phyloP scores from a whole-genome alignment of 768 basidiomycete genomes.

The Lyophyllum atratum region DNA sequence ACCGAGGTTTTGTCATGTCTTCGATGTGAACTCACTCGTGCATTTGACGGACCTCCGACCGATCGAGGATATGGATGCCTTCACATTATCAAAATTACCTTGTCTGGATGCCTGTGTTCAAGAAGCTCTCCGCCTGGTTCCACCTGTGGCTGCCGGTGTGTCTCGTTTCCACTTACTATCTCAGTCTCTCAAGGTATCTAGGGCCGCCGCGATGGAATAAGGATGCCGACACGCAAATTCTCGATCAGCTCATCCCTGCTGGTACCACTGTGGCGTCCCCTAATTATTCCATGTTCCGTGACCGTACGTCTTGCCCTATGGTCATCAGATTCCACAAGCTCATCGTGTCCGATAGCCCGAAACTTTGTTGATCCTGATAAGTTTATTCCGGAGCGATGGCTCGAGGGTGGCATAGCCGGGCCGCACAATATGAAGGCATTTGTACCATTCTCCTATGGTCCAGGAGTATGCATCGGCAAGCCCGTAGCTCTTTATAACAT shows the following conservation, averaged over 20 bases:
- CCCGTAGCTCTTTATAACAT: slow-evolving; percentile 27
- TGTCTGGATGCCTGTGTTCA: slow-evolving; percentile 27
- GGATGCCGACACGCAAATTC: slow-evolving; percentile 3
- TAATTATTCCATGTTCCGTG: slow-evolving; percentile 16
- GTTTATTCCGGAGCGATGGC: slow-evolving; percentile 25
- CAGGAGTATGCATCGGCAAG: slow-evolving; percentile 25
- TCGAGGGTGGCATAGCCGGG: background rate
- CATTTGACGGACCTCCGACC: slow-evolving; percentile 6
- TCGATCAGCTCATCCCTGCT: slow-evolving; percentile 8
- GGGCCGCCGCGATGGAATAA: slow-evolving; percentile 16
- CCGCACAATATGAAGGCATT: slow-evolving; percentile 17
- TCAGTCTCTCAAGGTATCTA: background rate
- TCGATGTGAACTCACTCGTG: slow-evolving; percentile 8
- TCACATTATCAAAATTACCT: slow-evolving; percentile 13
- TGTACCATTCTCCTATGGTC: slow-evolving; percentile 23
- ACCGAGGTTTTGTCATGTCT: slow-evolving; percentile 7
- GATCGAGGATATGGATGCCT: slow-evolving; percentile 15
- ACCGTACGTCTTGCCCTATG: slow-evolving; percentile 5
- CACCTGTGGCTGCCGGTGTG: slow-evolving; percentile 22
- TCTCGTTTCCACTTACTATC: background rate
- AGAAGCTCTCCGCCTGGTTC: slow-evolving; percentile 23
- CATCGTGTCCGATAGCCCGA: slow-evolving; percentile 5
- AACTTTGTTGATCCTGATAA: slow-evolving; percentile 21
- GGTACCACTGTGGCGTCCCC: slow-evolving; percentile 17
- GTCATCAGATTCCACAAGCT: background rate